Conservation (phyloP, 169 alveolate genomes). For the Hammondia hammondi region DNA sequence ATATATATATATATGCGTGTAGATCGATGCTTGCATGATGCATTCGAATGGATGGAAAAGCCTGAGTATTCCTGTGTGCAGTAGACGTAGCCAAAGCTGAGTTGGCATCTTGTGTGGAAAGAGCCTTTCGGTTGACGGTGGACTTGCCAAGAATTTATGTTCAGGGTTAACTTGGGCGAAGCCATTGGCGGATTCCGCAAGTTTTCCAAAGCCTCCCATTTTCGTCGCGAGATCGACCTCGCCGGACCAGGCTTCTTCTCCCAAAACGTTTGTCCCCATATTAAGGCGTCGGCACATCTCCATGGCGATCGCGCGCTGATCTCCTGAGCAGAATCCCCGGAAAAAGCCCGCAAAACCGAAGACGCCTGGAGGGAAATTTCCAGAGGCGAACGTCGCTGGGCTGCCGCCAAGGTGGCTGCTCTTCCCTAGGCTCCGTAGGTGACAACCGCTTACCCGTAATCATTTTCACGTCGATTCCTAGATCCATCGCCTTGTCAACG, state of each 20-base stretch:
- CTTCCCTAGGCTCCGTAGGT: background rate
- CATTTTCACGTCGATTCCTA: conserved; percentile 89
- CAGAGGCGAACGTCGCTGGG: no score
- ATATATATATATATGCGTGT: no score
- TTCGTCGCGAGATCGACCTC: conserved; percentile 42
- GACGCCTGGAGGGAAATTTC: background rate
- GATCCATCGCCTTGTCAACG: conserved; percentile 74
- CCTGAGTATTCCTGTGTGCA: no score
- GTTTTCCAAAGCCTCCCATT: conserved; percentile 37
- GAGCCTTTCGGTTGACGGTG: background rate
- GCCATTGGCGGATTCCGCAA: conserved; percentile 72
- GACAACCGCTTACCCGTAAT: conserved; percentile 79
- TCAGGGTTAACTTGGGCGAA: conserved; percentile 84
- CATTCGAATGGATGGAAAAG: no score
- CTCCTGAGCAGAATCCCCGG: conserved; percentile 61
- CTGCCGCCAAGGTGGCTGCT: no score
- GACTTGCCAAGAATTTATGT: conserved; percentile 81
- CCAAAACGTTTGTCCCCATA: conserved; percentile 74
- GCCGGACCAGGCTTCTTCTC: conserved; percentile 67
- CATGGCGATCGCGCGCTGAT: conserved; percentile 82
- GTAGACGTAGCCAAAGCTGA: no score
- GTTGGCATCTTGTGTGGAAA: no score
- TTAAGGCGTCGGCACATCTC: conserved; percentile 81
- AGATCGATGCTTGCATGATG: no score
- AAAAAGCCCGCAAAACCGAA: no score